Evolutionary conservation across 2,329 filamentous ascomycete species (phyloP).

Genomic region (Talaromyces funiculosus): DNA sequence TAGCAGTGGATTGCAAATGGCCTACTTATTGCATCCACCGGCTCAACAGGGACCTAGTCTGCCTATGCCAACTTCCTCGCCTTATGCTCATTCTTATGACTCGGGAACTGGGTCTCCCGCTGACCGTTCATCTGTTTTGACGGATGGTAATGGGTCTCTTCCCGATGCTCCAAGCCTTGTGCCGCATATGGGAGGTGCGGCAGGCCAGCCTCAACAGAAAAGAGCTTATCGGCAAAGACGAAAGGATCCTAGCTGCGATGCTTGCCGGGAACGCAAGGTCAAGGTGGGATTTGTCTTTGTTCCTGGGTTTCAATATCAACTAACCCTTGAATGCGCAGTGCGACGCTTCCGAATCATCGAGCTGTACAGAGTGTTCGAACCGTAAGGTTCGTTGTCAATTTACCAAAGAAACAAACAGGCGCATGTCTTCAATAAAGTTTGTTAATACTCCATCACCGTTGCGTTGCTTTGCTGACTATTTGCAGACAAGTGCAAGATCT

Average conservation of each 20-base stretch:
- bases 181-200: conserved; percentile 32
- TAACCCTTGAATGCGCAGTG: conserved; percentile 48
- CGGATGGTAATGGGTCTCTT: conserved; percentile 37
- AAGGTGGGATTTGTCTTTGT: conserved; percentile 42
- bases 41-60: conserved; percentile 22
- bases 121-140: conserved; percentile 31
- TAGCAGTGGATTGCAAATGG: conserved; percentile 36
- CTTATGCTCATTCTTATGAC: conserved; percentile 37
- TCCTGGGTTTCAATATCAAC: background rate
- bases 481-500: conserved; percentile 80
- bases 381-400: conserved; percentile 97
- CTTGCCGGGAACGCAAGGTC: conserved; percentile 77
- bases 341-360: conserved; percentile 91
- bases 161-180: conserved; percentile 30
- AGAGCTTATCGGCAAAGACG: conserved; percentile 88
- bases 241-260: conserved; percentile 97
- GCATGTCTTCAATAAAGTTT: conserved; percentile 97
- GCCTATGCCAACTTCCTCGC: conserved; percentile 21
- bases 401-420: conserved; percentile 95
- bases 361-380: conserved; percentile 95
- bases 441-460: conserved; percentile 22
- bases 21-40: conserved; percentile 37
- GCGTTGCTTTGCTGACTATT: conserved; percentile 6
- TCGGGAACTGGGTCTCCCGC: conserved; percentile 36
- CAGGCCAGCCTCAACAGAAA: conserved; percentile 68